These are phyloP conservation scores for Actinomortierella wolfii DNA, from an alignment of 371 early-diverging fungal genomes.

Conservation along the genomic window DNA sequence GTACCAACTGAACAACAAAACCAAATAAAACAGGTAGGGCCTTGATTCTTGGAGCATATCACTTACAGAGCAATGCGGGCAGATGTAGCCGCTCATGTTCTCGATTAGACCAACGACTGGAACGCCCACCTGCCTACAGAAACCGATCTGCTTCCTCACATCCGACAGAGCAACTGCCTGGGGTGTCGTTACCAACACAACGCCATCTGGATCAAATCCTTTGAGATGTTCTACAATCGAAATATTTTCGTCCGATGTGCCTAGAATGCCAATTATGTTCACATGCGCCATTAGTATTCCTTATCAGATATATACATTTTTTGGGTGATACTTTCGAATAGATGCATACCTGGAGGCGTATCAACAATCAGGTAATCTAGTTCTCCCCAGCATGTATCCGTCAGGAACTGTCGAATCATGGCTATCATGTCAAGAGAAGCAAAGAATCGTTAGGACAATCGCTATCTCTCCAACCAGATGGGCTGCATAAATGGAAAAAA, in stretches of 20 bases:
- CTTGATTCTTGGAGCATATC: not conserved
- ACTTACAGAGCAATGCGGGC: conserved; percentile 83
- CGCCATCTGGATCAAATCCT: conserved; percentile 78
- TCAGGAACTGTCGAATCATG: conserved; percentile 91
- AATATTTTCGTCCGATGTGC: conserved; percentile 94
- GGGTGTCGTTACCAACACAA: conserved; percentile 92
- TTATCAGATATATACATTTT: no score
- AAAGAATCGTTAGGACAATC: conserved; percentile 4
- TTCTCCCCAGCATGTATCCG: conserved; percentile 87
- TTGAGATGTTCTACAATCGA: conserved; percentile 79
- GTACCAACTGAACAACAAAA: conserved; percentile 19
- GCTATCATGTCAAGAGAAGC: conserved; percentile 53
- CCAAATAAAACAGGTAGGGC: not conserved
- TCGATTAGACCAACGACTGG: conserved; percentile 89
- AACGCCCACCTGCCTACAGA: conserved; percentile 81
- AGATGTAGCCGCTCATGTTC: conserved; percentile 94
- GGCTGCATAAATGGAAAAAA: not conserved
- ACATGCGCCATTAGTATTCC: no score
- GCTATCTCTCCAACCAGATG: not conserved
- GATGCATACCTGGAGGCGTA: conserved; percentile 87
- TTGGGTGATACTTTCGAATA: no score
- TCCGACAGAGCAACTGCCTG: conserved; percentile 88
- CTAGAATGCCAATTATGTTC: conserved; percentile 11
- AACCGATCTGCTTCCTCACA: conserved; percentile 86
- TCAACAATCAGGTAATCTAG: conserved; percentile 92